Evolutionary conservation across 106 monocot species (phyloP), one percentile per base, ranked within the genome.

Genomic region (Triglochin maritima): DNA sequence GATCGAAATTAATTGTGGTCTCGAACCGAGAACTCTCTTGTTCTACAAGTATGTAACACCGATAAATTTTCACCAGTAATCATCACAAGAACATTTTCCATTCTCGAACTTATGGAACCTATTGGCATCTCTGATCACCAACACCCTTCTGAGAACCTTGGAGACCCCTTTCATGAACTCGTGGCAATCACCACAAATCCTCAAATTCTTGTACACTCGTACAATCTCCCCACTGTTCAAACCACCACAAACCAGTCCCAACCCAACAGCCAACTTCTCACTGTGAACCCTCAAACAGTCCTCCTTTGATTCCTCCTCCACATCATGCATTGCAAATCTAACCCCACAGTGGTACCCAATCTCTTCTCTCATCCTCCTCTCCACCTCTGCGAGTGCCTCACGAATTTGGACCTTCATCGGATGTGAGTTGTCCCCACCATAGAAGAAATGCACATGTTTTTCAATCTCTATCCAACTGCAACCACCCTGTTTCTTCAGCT

Each of bases 31-130:
- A 29, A 29, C 29, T 29, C 29, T 29, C 29, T 29, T 29, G 29
- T 29, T 29, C 29, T 29, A 29, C 29, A 29, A 29, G 29, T 29
- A 29, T 29, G 1, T 29, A 29, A 29, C 29, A 29, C 29, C 29
- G 29, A 29, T 29, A 29, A 29, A 29, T 29, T 29, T 29, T 65
- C 70, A 83, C 81, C 84, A 87, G 13, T 81, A 78, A 43, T 83
- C 87, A n/a, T 66, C 69, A 68, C 87, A 87, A 48, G 87, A 87
- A 49, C 87, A 87, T 3, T 7, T 5, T 17, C 87, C 87, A 2
- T 60, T 66, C 2, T 63, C 70, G 67, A 83, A 79, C 52, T 79
- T 81, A 71, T 87, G 87, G 59, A 87, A 87, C 65, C 80, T 73
- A 55, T 84, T 87, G 29, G 79, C 44, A 59, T 84, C 87, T 50